Base-by-base conservation (phyloP, 106 monocot species). In the Dioscorea alata region DNA sequence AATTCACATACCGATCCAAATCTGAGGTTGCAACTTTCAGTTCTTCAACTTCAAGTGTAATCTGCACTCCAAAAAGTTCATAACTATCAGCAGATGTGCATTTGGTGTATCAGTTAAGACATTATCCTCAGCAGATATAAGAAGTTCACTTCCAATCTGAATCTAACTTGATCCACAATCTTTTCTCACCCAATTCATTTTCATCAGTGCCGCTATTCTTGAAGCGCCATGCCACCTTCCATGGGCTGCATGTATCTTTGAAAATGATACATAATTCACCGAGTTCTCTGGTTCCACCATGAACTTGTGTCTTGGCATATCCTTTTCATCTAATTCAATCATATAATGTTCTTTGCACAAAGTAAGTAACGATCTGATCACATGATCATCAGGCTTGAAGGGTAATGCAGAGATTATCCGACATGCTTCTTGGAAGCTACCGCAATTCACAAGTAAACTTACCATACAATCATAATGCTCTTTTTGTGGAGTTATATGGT, bases 381-480 rank as follows among this genome's bases (percentile, higher is more conserved):
- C 56, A 50, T 63, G 64, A 4, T 59, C 49, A 65, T 81, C 81
- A 34, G 66, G 59, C 31, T 42, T 25, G 18, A 75, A 52, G 14
- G 70, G 66, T 75, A 81, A 61, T 22, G 28, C 48, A 23, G 59
- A 50, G 2, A 80, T 42, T 50, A 80, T 1, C 70, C 28, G 50
- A 1, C 74, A 17, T 25, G 70, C 69, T 70, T 65, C 74, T 6
- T 71, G n/a, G 23, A 75, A 50, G 59, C 49, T 53, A 33, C 74
- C 75, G 54, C 23, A 65, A 12, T 69, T 50, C 16, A 64, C 48
- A 22, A 81, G 66, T 3, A 81, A 56, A 54, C 16, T 21, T 17
- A 66, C 35, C 28, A 81, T 33, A 61, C 68, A 80, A 25, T 60
- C 71, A 24, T 61, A 75, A 42, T 80, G 74, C 60, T 75, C 80